Evolutionary conservation across 139 green algal genomes (phyloP).

Genomic region (Micractinium conductrix): DNA sequence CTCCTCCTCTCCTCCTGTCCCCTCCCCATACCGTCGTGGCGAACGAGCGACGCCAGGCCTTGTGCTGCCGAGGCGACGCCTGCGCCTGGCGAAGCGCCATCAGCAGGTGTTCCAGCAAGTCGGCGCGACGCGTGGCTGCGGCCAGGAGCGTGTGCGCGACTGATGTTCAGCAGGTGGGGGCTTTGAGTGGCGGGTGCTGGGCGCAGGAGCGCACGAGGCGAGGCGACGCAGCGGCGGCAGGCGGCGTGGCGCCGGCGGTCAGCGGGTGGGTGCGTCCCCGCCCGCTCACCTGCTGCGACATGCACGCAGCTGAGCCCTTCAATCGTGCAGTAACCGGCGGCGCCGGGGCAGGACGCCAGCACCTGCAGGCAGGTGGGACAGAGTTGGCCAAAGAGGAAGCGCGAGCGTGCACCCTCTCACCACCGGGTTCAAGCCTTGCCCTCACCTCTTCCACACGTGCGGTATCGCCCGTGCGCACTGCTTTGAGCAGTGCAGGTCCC

Average conservation of each 20-base stretch:
- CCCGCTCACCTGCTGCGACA: neutral
- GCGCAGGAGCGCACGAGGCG: neutral
- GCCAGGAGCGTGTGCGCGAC: no score
- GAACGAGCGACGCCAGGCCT: neutral
- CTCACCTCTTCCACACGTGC: no score
- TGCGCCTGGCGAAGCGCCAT: neutral
- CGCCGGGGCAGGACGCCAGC: neutral
- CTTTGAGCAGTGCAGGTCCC: no score
- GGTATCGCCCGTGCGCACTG: no score
- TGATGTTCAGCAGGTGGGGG: no score
- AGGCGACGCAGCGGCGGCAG: neutral
- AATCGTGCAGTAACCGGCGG: conserved; percentile 9
- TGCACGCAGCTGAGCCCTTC: conserved; percentile 3
- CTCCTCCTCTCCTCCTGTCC: no score
- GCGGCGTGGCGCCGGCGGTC: no score
- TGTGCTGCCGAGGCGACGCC: neutral
- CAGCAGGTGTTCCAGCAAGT: conserved; percentile 17
- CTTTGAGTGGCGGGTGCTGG: neutral
- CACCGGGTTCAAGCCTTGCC: no score
- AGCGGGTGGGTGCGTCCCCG: neutral
- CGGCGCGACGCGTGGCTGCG: neutral
- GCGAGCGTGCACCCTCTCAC: no score
- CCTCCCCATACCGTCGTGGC: conserved; percentile 1
- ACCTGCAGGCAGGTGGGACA: neutral
- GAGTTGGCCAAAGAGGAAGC: no score